Evolutionary conservation across 139 green algal genomes (phyloP).

Genomic region (Picochlorum sp.): DNA sequence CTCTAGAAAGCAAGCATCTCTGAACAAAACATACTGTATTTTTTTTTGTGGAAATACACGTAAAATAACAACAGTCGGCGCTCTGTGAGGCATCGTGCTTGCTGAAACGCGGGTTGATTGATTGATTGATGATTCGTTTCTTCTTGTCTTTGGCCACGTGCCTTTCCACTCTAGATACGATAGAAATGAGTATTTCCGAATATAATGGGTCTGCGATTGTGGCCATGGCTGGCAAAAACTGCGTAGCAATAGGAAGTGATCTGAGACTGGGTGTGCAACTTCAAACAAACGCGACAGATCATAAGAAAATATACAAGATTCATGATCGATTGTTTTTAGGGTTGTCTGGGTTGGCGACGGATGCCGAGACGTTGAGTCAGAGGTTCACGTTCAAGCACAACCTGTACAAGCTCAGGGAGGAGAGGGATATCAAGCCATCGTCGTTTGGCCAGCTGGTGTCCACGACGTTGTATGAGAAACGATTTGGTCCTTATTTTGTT

Average conservation of each 20-base stretch:
- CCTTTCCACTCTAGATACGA: neutral
- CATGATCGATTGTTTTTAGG: conserved; percentile 93
- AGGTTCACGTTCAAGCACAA: conserved; percentile 93
- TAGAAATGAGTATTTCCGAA: conserved; percentile 62
- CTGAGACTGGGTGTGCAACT: conserved; percentile 94
- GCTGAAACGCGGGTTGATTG: too few relatives aligned
- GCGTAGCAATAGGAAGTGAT: conserved; percentile 94
- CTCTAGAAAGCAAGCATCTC: too few relatives aligned
- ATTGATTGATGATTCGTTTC: neutral
- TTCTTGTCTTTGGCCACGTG: neutral
- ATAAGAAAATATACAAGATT: conserved; percentile 83
- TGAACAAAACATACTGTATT: too few relatives aligned
- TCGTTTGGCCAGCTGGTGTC: conserved; percentile 90
- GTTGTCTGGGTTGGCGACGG: conserved; percentile 84
- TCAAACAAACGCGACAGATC: conserved; percentile 92
- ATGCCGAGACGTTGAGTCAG: conserved; percentile 81
- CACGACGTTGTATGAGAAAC: conserved; percentile 88
- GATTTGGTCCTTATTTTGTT: conserved; percentile 83
- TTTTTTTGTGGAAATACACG: too few relatives aligned
- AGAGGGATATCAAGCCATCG: conserved; percentile 89
- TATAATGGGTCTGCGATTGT: conserved; percentile 93
- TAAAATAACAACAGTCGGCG: too few relatives aligned
- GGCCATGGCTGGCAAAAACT: conserved; percentile 86
- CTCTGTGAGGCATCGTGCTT: too few relatives aligned
- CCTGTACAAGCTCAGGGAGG: conserved; percentile 94